Percentiles rank a stretch among this genome's conserved stretches.
Conservation (phyloP, 768 basidiomycete genomes). For the Leccinum sublutescens region DNA sequence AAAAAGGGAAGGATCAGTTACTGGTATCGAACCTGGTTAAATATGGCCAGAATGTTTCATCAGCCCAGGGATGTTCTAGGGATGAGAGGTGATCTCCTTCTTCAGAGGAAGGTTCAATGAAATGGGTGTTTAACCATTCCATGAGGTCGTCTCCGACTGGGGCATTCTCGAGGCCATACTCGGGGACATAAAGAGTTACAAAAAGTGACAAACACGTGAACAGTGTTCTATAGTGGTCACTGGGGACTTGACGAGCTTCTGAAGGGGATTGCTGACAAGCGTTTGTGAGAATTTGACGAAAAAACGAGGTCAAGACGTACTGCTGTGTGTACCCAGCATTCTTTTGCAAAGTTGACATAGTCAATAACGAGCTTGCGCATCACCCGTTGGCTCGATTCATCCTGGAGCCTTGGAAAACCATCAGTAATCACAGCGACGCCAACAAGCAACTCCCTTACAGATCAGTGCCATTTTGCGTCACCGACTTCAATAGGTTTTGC, state of each 20-base stretch:
- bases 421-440: conserved; percentile 1
- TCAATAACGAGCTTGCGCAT: conserved; percentile 71
- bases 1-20: background rate
- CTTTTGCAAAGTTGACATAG: conserved; percentile 72
- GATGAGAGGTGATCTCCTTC: conserved; percentile 77
- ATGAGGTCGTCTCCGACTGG: conserved; percentile 92
- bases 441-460: conserved; percentile 12
- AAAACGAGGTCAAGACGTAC: conserved; percentile 34
- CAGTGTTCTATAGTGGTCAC: conserved; percentile 68
- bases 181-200: conserved; percentile 78
- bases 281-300: background rate
- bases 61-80: conserved; percentile 73
- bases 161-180: conserved; percentile 75
- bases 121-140: conserved; percentile 96
- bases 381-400: conserved; percentile 46
- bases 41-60: conserved; percentile 83
- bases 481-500: conserved; percentile 53
- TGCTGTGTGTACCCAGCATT: conserved; percentile 74
- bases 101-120: conserved; percentile 83
- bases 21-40: conserved; percentile 57
- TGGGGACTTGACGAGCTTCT: conserved; percentile 47
- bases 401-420: conserved; percentile 44
- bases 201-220: conserved; percentile 85
- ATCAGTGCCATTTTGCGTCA: conserved; percentile 27
- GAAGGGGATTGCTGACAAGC: conserved; percentile 44